Percentiles rank a stretch among this genome's conserved stretches.
phyloP scores from a whole-genome alignment of 2,329 filamentous ascomycete genomes.

The Coniella vitis region DNA sequence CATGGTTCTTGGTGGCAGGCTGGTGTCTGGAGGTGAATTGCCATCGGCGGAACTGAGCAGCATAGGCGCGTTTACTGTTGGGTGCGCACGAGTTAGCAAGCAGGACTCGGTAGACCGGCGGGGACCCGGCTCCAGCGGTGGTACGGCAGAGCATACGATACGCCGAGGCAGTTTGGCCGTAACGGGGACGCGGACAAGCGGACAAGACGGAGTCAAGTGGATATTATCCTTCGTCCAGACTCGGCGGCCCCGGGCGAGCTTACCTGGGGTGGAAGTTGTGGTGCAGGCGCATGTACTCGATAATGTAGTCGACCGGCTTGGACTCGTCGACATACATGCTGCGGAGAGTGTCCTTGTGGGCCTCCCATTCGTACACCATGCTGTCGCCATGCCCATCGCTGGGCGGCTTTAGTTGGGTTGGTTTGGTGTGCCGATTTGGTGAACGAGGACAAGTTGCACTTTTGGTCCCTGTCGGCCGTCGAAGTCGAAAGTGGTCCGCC shows the following conservation, averaged over 20 bases:
- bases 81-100: background rate
- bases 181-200: background rate
- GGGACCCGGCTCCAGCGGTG: background rate
- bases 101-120: background rate
- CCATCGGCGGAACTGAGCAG: conserved; percentile 73
- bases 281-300: conserved; percentile 58
- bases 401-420: no score
- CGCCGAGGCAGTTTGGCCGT: conserved; percentile 5
- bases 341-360: conserved; percentile 34
- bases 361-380: conserved; percentile 44
- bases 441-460: conserved; percentile 6
- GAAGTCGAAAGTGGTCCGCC: no score
- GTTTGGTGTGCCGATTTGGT: background rate
- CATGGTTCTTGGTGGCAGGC: conserved; percentile 61
- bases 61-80: conserved; percentile 65
- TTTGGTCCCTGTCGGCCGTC: conserved; percentile 9
- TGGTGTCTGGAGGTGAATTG: conserved; percentile 70
- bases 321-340: conserved; percentile 72
- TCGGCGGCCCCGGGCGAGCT: no score
- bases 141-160: conserved; percentile 11
- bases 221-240: no score
- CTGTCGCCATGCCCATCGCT: conserved; percentile 12
- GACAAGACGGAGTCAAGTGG: conserved; percentile 8
- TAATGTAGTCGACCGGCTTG: conserved; percentile 66
- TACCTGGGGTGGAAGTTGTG: conserved; percentile 67